Percentiles rank a stretch among this genome's conserved stretches.
phyloP scores from a whole-genome alignment of 139 green algal genomes.

The Chlorella sp. region DNA sequence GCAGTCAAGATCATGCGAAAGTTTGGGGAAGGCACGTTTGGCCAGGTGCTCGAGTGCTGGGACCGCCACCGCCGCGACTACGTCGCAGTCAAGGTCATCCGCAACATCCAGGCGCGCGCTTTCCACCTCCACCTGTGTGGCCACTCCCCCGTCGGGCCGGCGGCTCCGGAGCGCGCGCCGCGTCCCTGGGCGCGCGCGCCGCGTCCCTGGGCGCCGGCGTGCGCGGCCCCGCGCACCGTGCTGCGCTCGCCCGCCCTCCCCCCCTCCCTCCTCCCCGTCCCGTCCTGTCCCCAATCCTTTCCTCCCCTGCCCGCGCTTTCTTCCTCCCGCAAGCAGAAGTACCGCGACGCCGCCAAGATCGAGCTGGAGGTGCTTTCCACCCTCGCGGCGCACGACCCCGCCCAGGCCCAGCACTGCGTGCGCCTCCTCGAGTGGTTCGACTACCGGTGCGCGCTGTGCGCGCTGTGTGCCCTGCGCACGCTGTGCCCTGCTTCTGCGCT shows the following conservation, averaged over 20 bases:
- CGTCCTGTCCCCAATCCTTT: not conserved
- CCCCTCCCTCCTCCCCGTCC: not conserved
- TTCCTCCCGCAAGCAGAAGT: too few relatives aligned
- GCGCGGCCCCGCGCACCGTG: too few relatives aligned
- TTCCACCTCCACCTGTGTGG: not conserved
- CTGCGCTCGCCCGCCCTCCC: not conserved
- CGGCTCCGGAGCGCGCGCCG: too few relatives aligned
- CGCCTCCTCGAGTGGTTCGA: slow-evolving; percentile 94
- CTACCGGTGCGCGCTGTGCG: slow-evolving; percentile 77
- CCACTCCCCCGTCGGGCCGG: too few relatives aligned
- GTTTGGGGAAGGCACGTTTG: slow-evolving; percentile 95
- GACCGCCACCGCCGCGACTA: slow-evolving; percentile 84
- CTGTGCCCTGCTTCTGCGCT: too few relatives aligned
- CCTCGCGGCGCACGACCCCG: slow-evolving; percentile 76
- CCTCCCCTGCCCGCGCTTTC: too few relatives aligned
- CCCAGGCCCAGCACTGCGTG: slow-evolving; percentile 69
- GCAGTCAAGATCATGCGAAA: slow-evolving; percentile 94
- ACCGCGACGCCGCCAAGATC: slow-evolving; percentile 97
- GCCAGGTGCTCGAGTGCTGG: slow-evolving; percentile 98
- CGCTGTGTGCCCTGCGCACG: too few relatives aligned
- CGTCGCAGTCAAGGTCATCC: slow-evolving; percentile 95
- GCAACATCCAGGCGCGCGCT: slow-evolving; percentile 71
- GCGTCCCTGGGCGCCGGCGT: too few relatives aligned
- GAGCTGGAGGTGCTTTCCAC: slow-evolving; percentile 93
- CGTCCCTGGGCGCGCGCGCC: too few relatives aligned